phyloP scores from a whole-genome alignment of 140 eudicot species.

The Anethum foeniculum region DNA sequence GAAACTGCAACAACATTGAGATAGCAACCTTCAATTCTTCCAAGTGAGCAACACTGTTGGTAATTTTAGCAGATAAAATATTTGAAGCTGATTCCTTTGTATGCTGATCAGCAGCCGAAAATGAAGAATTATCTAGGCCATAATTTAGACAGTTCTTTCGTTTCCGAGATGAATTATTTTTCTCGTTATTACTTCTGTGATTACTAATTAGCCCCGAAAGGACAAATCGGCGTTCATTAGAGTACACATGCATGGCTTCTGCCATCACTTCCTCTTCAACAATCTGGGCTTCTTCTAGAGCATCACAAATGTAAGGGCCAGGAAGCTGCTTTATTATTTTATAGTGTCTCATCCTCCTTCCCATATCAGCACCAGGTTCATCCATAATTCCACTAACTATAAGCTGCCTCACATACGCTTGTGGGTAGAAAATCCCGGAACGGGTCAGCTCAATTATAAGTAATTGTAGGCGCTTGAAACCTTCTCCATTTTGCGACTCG shows the following conservation, averaged over 20 bases:
- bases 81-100: constrained; percentile 25
- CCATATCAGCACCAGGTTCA: constrained; percentile 45
- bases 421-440: constrained; percentile 79
- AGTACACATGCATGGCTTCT: constrained; percentile 72
- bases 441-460: constrained; percentile 61
- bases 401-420: constrained; percentile 77
- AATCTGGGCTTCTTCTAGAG: constrained; percentile 62
- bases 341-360: constrained; percentile 56
- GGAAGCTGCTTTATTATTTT: constrained; percentile 79
- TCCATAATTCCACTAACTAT: constrained; percentile 76
- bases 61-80: constrained; percentile 19
- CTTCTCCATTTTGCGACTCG: constrained; percentile 68
- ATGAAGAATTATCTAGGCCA: constrained; percentile 21
- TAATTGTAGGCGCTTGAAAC: constrained; percentile 78
- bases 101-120: constrained; percentile 33
- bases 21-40: constrained; percentile 64
- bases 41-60: constrained; percentile 28
- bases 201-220: constrained; percentile 46
- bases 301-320: constrained; percentile 46
- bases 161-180: constrained; percentile 25
- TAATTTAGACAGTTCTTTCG: constrained; percentile 25
- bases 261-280: constrained; percentile 32
- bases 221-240: constrained; percentile 73
- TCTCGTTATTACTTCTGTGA: constrained; percentile 15
- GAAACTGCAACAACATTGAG: constrained; percentile 50